Percentiles rank a stretch among this genome's conserved stretches.
These are phyloP conservation scores for Acorus gramineus DNA, from an alignment of 106 monocot species.

Conservation along the genomic window DNA sequence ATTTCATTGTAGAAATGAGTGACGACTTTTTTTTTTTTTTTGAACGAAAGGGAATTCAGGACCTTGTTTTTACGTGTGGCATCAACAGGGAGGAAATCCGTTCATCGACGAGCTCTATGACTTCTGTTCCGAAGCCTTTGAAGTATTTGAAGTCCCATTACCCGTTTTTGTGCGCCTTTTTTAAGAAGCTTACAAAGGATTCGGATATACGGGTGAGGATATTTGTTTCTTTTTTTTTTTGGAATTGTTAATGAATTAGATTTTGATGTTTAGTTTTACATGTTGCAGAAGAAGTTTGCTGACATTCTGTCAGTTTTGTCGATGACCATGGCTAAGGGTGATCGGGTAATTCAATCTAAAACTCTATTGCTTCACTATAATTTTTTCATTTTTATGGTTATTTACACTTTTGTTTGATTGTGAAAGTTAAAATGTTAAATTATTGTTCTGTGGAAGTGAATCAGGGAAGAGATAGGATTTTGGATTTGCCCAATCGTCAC, in stretches of 20 bases:
- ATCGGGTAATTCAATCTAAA: constrained; percentile 38
- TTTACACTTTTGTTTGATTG: no score
- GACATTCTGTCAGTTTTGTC: constrained; percentile 97
- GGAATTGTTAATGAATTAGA: background rate
- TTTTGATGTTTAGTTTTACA: constrained; percentile 2
- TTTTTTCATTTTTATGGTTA: background rate
- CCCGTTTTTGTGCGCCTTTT: constrained; percentile 67
- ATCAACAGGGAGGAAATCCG: constrained; percentile 82
- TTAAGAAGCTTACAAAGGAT: constrained; percentile 51
- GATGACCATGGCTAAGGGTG: constrained; percentile 92
- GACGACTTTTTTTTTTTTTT: background rate
- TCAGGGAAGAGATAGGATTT: no score
- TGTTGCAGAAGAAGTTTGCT: constrained; percentile 76
- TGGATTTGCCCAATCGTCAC: no score
- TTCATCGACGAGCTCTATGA: constrained; percentile 91
- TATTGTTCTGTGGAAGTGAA: no score
- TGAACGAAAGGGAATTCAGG: background rate
- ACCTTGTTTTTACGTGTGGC: background rate
- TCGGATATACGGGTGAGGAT: constrained; percentile 64
- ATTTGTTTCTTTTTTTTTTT: background rate
- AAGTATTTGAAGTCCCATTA: constrained; percentile 92
- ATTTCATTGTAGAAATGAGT: no score
- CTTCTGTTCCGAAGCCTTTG: constrained; percentile 87
- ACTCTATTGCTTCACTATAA: background rate
- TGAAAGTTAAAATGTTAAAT: no score